A percentile compares a stretch with the other conserved stretches of the same genome.
Conservation (phyloP, 2,329 filamentous ascomycete genomes). For the Calonectria pseudoturangicola region DNA sequence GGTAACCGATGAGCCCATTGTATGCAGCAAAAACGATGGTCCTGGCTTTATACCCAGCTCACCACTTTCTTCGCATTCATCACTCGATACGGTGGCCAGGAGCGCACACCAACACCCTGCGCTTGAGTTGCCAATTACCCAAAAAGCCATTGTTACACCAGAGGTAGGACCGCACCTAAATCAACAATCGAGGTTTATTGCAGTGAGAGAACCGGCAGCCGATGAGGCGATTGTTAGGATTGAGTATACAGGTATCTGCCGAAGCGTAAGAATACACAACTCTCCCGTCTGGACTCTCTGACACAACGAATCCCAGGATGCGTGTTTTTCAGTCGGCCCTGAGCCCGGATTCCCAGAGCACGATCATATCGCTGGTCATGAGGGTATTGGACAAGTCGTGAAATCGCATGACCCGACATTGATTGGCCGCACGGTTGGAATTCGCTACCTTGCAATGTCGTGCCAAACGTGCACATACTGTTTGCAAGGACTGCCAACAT, state of each 20-base stretch:
- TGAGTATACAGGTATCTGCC: conserved; percentile 20
- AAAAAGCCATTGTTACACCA: conserved; percentile 21
- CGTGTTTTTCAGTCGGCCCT: conserved; percentile 21
- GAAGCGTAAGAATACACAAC: background rate
- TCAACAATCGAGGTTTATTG: background rate
- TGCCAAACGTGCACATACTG: conserved; percentile 22
- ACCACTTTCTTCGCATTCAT: background rate
- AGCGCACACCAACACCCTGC: background rate
- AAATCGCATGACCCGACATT: conserved; percentile 10
- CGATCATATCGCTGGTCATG: conserved; percentile 23
- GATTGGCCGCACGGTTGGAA: background rate
- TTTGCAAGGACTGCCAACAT: background rate
- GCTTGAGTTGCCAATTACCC: background rate
- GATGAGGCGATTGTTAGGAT: conserved; percentile 23
- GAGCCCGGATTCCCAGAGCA: conserved; percentile 6
- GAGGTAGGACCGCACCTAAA: background rate
- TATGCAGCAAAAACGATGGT: background rate
- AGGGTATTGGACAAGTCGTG: conserved; percentile 19
- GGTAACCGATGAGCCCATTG: background rate
- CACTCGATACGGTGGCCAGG: background rate
- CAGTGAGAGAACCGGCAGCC: background rate
- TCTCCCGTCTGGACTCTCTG: background rate
- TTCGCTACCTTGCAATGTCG: conserved; percentile 15
- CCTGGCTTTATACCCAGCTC: background rate
- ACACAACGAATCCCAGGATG: background rate